phyloP scores from a whole-genome alignment of 176 grass and related monocot genomes.

The Zoysia pacifica region DNA sequence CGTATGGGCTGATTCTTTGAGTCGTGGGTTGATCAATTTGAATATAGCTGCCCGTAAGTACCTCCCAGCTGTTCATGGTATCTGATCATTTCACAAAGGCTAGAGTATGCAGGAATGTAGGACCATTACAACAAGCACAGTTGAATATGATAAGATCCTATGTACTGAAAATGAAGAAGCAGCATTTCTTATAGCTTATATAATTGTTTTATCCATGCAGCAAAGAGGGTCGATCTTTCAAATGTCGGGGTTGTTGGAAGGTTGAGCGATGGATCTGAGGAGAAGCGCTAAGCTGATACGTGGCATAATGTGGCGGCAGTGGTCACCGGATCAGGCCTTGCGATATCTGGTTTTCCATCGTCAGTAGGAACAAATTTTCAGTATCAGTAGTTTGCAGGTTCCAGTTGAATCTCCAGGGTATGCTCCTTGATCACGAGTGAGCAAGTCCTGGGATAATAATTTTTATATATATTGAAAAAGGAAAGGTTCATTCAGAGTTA shows the following conservation, averaged over 20 bases:
- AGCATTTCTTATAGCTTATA: slow-evolving; percentile 5
- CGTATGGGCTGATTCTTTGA: slow-evolving; percentile 95
- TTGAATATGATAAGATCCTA: neutral
- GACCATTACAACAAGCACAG: neutral
- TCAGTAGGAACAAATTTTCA: slow-evolving; percentile 27
- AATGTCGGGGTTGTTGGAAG: slow-evolving; percentile 4
- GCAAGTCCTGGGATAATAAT: neutral
- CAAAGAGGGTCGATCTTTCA: slow-evolving; percentile 30
- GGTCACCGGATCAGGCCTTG: neutral
- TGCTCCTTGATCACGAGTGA: neutral
- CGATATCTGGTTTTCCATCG: slow-evolving; percentile 8
- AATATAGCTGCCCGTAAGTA: slow-evolving; percentile 75
- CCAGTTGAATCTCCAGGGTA: slow-evolving; percentile 15
- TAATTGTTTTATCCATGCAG: slow-evolving; percentile 15
- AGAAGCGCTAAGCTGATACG: slow-evolving; percentile 22
- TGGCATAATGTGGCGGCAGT: slow-evolving; percentile 23
- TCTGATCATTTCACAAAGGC: neutral
- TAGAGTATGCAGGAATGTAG: neutral
- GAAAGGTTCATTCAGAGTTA: neutral
- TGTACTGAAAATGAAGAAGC: neutral
- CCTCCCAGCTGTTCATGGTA: slow-evolving; percentile 7
- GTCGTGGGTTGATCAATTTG: slow-evolving; percentile 77
- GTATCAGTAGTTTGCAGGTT: slow-evolving; percentile 30
- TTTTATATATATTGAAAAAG: too few species aligned
- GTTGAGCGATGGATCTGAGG: slow-evolving; percentile 5